Percentiles rank a stretch among this genome's conserved stretches.
Evolutionary conservation across 2,329 filamentous ascomycete genomes (phyloP).

Genomic region (Phaeophleospora eucalypticola): DNA sequence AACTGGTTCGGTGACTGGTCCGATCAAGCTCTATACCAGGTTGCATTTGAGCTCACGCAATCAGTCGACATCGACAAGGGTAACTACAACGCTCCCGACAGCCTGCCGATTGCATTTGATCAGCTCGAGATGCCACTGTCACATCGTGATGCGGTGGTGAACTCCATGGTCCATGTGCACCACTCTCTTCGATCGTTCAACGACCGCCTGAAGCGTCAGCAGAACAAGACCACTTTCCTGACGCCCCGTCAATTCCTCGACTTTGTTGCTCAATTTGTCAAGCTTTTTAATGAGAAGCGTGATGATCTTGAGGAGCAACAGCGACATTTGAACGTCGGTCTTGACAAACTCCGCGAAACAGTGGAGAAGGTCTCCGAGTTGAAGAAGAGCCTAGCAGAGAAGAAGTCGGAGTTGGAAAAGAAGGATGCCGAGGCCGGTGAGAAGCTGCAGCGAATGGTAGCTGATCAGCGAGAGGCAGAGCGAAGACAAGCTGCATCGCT

Average conservation of each 20-base stretch:
- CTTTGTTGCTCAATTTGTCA: constrained; percentile 96
- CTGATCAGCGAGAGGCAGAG: constrained; percentile 91
- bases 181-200: constrained; percentile 93
- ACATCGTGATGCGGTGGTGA: constrained; percentile 88
- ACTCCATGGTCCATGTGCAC: constrained; percentile 98
- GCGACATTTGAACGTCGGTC: constrained; percentile 92
- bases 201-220: constrained; percentile 79
- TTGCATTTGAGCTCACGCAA: constrained; percentile 89
- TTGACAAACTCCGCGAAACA: constrained; percentile 94
- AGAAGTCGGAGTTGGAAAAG: constrained; percentile 86
- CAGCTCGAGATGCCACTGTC: constrained; percentile 78
- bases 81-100: constrained; percentile 81
- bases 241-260: constrained; percentile 97
- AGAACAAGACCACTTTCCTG: constrained; percentile 86
- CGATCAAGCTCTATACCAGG: constrained; percentile 96
- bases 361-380: constrained; percentile 96
- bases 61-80: constrained; percentile 91
- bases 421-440: constrained; percentile 96
- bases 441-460: constrained; percentile 95
- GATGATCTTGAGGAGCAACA: constrained; percentile 98
- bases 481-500: constrained; percentile 82
- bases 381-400: constrained; percentile 83
- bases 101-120: constrained; percentile 86
- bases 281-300: constrained; percentile 95
- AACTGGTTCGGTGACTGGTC: constrained; percentile 99